Percentiles rank a stretch among this genome's conserved stretches.
Conservation (phyloP, 1,284 basidiomycete species). For the Pulveroboletus sp. region DNA sequence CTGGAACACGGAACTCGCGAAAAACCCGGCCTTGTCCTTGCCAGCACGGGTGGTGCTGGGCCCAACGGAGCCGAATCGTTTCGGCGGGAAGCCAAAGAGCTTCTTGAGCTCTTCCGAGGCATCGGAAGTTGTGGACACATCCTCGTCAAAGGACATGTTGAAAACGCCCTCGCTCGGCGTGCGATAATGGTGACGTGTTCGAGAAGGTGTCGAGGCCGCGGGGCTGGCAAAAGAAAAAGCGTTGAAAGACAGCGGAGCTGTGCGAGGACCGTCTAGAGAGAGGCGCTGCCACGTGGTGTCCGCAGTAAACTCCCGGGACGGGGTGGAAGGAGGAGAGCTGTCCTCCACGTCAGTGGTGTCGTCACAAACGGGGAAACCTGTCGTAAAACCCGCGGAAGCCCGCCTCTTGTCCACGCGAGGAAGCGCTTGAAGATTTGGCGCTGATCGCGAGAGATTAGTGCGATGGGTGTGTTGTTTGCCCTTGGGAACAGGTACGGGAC, state of each 20-base stretch:
- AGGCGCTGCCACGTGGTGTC: constrained; percentile 36
- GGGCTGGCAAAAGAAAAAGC: constrained; percentile 42
- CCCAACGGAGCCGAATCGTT: constrained; percentile 36
- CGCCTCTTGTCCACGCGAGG: constrained; percentile 33
- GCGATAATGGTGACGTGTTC: constrained; percentile 46
- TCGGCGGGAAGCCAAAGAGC: constrained; percentile 36
- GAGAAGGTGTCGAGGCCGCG: constrained; percentile 36
- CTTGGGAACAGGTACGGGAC: constrained; percentile 47
- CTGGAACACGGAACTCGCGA: constrained; percentile 77
- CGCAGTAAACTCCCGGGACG: constrained; percentile 36
- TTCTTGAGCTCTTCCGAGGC: constrained; percentile 43
- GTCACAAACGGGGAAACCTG: constrained; percentile 66
- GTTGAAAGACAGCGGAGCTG: constrained; percentile 48
- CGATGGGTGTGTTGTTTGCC: constrained; percentile 45
- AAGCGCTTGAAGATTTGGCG: constrained; percentile 23
- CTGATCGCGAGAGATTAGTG: constrained; percentile 38
- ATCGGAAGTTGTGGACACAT: constrained; percentile 47
- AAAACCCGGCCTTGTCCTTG: constrained; percentile 50
- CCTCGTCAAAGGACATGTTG: constrained; percentile 69
- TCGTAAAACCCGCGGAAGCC: constrained; percentile 28
- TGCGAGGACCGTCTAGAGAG: constrained; percentile 47
- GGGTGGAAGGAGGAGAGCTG: constrained; percentile 42
- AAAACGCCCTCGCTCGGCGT: constrained; percentile 69
- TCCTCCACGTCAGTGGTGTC: constrained; percentile 56
- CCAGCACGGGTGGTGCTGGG: constrained; percentile 25